Base-by-base conservation (phyloP, 2,329 filamentous ascomycete genomes). In the Phialemonium atrogriseum region DNA sequence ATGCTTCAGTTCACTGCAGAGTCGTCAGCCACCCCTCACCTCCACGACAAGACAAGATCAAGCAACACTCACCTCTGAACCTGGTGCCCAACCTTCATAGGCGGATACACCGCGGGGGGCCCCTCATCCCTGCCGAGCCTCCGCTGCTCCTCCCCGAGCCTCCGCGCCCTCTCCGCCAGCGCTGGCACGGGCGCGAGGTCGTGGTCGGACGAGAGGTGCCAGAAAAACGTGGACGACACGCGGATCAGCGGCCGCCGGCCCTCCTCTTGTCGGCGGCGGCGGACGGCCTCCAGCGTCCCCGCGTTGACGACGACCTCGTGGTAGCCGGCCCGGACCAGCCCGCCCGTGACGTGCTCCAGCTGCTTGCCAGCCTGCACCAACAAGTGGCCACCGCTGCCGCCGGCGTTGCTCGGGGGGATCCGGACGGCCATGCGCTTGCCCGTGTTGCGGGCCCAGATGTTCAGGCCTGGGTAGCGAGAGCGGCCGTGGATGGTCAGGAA, bases 401-500 rank as follows among this genome's bases (percentile, higher is more conserved):
- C n/a, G n/a, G n/a, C n/a, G 49, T 70, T 72, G 4, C 71, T 70
- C 4, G 56, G 55, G 0, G 73, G 73, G 41, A 77, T 77, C 53
- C 65, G 64, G 40, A 77, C 73, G 26, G 72, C 52, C 41, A 77
- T 74, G 41, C 66, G 65, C 39, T 59, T 61, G 26, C 73, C 73
- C 2, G 72, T 77, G 62, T 77, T 77, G 43, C 73, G 70, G 14
- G 71, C 73, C 73, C 73, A 77, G 46, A 77, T 68, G 56, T 77
- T 66, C 42, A 77, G 61, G 3, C 73, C 73, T 0, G 73, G 73
- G 43, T 74, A 77, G 37, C 73, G 69, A 18, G 69, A 74, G 42
- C 73, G 73, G 35, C 73, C 73, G 56, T 77, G 73, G 53, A 77
- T 77, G 41, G 73, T 77, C 32, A 77, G 61, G 50, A 77, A 77